These are phyloP conservation scores for Endocarpon pusillum DNA, from an alignment of 495 filamentous ascomycete genomes.

Conservation along the genomic window DNA sequence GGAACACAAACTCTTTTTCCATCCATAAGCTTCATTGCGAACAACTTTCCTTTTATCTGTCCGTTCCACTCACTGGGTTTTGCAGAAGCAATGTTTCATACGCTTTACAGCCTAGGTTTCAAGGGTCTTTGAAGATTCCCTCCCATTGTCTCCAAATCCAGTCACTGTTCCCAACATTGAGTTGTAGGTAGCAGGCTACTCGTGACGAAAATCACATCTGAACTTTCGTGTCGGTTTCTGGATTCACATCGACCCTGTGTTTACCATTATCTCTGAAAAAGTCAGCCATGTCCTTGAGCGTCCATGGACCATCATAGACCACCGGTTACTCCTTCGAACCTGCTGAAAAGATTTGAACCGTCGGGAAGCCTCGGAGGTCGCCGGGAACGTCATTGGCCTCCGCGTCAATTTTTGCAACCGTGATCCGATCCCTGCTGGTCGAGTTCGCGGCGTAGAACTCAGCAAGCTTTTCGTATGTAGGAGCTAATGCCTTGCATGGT, in stretches of 20 bases:
- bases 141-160: too few relatives aligned
- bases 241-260: conserved; percentile 51
- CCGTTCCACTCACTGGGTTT: too few relatives aligned
- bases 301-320: conserved; percentile 75
- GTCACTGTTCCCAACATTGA: too few relatives aligned
- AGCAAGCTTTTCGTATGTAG: conserved; percentile 70
- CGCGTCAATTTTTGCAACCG: conserved; percentile 93
- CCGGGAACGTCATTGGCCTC: conserved; percentile 94
- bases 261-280: conserved; percentile 93
- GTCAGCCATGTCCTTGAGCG: conserved; percentile 78
- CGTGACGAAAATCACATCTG: too few relatives aligned
- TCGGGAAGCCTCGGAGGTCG: conserved; percentile 93
- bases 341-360: conserved; percentile 93
- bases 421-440: conserved; percentile 63
- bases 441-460: conserved; percentile 52
- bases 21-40: too few relatives aligned
- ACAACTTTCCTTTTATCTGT: too few relatives aligned
- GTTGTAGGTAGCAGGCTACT: too few relatives aligned
- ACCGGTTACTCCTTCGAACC: conserved; percentile 70
- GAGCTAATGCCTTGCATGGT: conserved; percentile 85
- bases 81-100: too few relatives aligned
- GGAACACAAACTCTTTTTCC: too few relatives aligned
- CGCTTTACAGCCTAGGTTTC: too few relatives aligned
- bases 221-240: conserved; percentile 26
- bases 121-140: too few relatives aligned